These are phyloP conservation scores for Cutaneotrichosporon sp. DNA, from an alignment of 1,284 basidiomycete genomes.

Conservation along the genomic window DNA sequence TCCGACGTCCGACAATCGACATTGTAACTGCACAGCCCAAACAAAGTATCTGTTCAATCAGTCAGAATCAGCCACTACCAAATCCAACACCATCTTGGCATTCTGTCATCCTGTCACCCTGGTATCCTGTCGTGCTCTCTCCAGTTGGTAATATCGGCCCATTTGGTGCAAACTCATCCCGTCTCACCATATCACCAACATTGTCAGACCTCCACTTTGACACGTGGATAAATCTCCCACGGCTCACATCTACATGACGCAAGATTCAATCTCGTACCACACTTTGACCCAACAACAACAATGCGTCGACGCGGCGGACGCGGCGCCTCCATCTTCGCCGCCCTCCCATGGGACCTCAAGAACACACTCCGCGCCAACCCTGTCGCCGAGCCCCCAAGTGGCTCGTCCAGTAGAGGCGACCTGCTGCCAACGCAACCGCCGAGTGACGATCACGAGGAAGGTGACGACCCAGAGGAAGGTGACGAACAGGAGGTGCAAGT, in stretches of 20 bases:
- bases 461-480: constrained; percentile 1
- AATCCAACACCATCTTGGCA: too few relatives aligned
- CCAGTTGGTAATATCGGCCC: not conserved
- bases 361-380: not conserved
- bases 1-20: not conserved
- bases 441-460: constrained; percentile 12
- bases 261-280: not conserved
- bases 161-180: not conserved
- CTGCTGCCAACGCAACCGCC: constrained; percentile 30
- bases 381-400: not conserved
- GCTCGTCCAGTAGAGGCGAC: not conserved
- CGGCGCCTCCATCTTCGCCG: not conserved
- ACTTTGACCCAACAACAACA: not conserved
- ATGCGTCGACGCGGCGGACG: not conserved
- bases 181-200: not conserved
- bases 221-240: not conserved
- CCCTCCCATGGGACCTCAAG: not conserved
- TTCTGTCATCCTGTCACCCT: too few relatives aligned
- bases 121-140: not conserved
- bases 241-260: not conserved
- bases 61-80: too few relatives aligned
- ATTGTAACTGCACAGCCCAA: too few relatives aligned
- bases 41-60: too few relatives aligned
- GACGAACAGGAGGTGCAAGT: constrained; percentile 13
- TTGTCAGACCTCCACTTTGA: not conserved